Evolutionary conservation across 2,329 filamentous ascomycete genomes (phyloP).

Genomic region (Fusarium pseudonygamai): DNA sequence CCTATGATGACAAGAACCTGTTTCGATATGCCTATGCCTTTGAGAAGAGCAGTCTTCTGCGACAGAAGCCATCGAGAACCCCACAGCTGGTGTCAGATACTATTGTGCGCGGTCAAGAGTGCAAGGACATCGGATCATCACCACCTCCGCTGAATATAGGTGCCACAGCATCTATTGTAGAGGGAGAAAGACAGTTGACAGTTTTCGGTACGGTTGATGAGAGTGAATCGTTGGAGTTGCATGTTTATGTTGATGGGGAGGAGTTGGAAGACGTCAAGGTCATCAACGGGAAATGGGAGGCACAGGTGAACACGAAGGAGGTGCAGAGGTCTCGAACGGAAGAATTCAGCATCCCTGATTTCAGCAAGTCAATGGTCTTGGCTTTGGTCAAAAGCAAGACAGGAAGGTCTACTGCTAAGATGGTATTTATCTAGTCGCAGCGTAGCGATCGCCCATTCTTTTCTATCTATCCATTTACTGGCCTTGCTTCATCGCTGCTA

Average conservation of each 20-base stretch:
- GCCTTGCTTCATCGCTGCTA: not conserved
- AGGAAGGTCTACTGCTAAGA: not conserved
- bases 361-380: not conserved
- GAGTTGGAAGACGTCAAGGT: not conserved
- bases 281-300: not conserved
- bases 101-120: not conserved
- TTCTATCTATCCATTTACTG: too few species aligned
- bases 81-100: not conserved
- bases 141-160: not conserved
- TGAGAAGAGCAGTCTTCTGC: not conserved
- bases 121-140: rapidly evolving
- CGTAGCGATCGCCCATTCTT: too few species aligned
- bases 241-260: not conserved
- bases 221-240: rapidly evolving
- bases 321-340: not conserved
- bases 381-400: not conserved
- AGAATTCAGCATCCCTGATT: not conserved
- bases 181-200: not conserved
- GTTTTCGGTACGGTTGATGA: not conserved
- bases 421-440: not conserved
- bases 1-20: not conserved
- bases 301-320: rapidly evolving
- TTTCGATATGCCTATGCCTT: not conserved
- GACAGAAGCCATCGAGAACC: not conserved
- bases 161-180: not conserved